Conservation (phyloP, 495 filamentous ascomycete species). For the Neurospora sp. region DNA sequence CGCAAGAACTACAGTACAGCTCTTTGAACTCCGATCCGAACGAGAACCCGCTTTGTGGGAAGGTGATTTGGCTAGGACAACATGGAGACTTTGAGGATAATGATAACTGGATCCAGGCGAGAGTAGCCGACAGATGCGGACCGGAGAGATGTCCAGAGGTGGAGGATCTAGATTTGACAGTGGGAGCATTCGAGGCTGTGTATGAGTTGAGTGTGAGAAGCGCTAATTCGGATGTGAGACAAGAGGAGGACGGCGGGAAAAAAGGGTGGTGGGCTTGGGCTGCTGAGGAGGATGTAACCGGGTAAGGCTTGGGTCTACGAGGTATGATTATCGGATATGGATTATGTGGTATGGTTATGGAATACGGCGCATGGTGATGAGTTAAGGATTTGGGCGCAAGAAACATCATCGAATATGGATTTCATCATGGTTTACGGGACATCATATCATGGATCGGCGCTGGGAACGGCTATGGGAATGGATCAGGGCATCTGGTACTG, state of each 20-base stretch:
- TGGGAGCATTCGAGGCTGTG: conserved; percentile 48
- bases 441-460: not conserved
- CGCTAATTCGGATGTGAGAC: conserved; percentile 53
- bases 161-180: conserved; percentile 58
- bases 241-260: not conserved
- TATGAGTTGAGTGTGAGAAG: conserved; percentile 44
- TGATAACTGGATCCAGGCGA: conserved; percentile 46
- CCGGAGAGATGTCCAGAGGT: conserved; percentile 40
- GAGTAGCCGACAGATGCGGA: conserved; percentile 64
- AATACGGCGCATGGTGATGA: not conserved
- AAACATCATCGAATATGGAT: not conserved
- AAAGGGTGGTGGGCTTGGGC: not conserved
- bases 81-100: conserved; percentile 23
- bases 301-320: not conserved
- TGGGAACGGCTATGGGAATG: not conserved
- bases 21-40: conserved; percentile 48
- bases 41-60: conserved; percentile 59
- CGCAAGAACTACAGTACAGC: not conserved
- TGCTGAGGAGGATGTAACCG: not conserved
- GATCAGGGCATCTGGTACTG: not conserved
- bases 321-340: not conserved
- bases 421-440: not conserved
- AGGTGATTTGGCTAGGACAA: conserved; percentile 47
- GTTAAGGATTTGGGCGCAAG: not conserved
- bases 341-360: not conserved